These are phyloP conservation scores for Amyloporia xantha DNA, from an alignment of 768 basidiomycete species.

Conservation along the genomic window DNA sequence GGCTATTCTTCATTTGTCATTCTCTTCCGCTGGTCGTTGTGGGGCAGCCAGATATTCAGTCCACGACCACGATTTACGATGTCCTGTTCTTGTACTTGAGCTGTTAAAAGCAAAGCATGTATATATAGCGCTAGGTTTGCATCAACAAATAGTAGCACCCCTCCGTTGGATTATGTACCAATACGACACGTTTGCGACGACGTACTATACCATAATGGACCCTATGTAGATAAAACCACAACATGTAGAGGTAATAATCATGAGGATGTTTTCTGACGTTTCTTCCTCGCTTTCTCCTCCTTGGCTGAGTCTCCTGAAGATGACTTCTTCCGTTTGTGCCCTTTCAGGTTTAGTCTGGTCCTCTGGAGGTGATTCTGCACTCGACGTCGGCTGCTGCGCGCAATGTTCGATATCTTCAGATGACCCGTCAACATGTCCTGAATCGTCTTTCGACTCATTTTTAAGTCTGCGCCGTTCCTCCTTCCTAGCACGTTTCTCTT, in stretches of 20 bases:
- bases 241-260: not conserved
- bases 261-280: not conserved
- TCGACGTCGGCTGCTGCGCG: too few relatives aligned
- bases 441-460: not conserved
- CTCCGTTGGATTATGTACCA: constrained; percentile 2
- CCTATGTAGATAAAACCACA: not conserved
- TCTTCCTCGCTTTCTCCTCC: not conserved
- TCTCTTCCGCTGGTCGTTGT: not conserved
- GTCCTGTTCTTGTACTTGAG: not conserved
- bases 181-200: not conserved
- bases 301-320: not conserved
- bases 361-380: not conserved
- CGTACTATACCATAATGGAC: not conserved
- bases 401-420: too few relatives aligned
- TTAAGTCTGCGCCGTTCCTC: constrained; percentile 29
- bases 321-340: not conserved
- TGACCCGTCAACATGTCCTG: not conserved
- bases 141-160: not conserved
- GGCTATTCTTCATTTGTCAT: not conserved
- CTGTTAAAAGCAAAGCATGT: not conserved
- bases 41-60: not conserved
- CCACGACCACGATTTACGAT: not conserved
- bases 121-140: constrained; percentile 1
- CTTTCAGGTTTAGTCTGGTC: not conserved
- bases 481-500: constrained; percentile 21